Evolutionary conservation across 257 asterid species (phyloP).

Genomic region (Handroanthus guayacan): DNA sequence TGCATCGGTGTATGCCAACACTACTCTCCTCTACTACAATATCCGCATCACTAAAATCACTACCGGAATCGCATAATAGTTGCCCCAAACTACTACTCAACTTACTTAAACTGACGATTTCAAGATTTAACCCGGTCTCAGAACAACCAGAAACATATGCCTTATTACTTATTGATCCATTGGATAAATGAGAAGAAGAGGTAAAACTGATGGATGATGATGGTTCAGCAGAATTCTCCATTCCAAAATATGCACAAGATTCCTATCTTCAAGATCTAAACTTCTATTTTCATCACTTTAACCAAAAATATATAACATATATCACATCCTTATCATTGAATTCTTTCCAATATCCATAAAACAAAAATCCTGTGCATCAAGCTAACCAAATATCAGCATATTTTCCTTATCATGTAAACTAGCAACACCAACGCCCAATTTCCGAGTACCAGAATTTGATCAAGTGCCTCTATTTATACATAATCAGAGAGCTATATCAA

Average conservation of each 20-base stretch:
- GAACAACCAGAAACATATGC: slow-evolving; percentile 36
- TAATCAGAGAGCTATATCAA: slow-evolving; percentile 13
- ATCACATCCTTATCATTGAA: slow-evolving; percentile 24
- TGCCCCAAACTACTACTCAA: slow-evolving; percentile 58
- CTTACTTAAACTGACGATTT: slow-evolving; percentile 55
- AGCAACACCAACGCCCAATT: slow-evolving; percentile 15
- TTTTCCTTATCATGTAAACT: slow-evolving; percentile 11
- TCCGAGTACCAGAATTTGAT: neutral
- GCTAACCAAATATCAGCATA: neutral
- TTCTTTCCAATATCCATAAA: slow-evolving; percentile 23
- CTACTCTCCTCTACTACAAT: slow-evolving; percentile 57
- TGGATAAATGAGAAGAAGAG: slow-evolving; percentile 59
- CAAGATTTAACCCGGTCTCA: slow-evolving; percentile 49
- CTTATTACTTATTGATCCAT: slow-evolving; percentile 48
- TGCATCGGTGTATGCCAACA: slow-evolving; percentile 67
- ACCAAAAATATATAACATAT: slow-evolving; percentile 1
- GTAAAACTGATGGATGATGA: slow-evolving; percentile 69
- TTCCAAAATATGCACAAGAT: slow-evolving; percentile 31
- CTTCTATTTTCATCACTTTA: slow-evolving; percentile 10
- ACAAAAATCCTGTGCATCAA: neutral
- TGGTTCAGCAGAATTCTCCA: slow-evolving; percentile 66
- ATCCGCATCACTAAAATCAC: slow-evolving; percentile 63
- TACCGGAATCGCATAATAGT: slow-evolving; percentile 50
- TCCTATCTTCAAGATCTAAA: slow-evolving; percentile 24
- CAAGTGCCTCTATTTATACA: neutral